Conservation (phyloP, 1,139 yeast genomes). For the Pichia sp. region DNA sequence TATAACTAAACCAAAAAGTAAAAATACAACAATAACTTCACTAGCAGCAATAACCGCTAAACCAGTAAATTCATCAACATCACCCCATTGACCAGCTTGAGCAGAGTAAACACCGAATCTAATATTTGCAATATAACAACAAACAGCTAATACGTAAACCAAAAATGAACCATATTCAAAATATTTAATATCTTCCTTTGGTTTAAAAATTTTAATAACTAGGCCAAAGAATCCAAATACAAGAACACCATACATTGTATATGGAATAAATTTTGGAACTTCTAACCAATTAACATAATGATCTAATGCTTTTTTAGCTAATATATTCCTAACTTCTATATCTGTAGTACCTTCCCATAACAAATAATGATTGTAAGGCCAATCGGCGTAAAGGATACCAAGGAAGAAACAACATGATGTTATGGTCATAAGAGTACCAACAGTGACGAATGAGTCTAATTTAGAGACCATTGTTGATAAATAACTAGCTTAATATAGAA, state of each 20-base stretch:
- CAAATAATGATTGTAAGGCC: slow-evolving; percentile 78
- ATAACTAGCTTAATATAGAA: too few relatives aligned
- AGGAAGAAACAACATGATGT: slow-evolving; percentile 61
- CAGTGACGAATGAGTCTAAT: slow-evolving; percentile 5
- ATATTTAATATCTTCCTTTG: slow-evolving; percentile 72
- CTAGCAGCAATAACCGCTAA: slow-evolving; percentile 90
- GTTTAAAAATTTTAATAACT: slow-evolving; percentile 76
- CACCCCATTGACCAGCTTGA: slow-evolving; percentile 80
- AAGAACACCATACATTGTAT: slow-evolving; percentile 48
- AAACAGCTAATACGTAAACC: slow-evolving; percentile 61
- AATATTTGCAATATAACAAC: slow-evolving; percentile 80
- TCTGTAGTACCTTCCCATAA: slow-evolving; percentile 53
- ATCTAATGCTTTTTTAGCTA: slow-evolving; percentile 40
- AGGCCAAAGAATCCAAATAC: slow-evolving; percentile 65
- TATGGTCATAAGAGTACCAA: slow-evolving; percentile 23
- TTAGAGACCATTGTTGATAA: slow-evolving; percentile 2
- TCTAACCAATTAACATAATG: slow-evolving; percentile 74
- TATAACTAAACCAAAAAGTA: slow-evolving; percentile 69
- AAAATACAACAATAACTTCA: slow-evolving; percentile 65
- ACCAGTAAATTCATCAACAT: slow-evolving; percentile 80
- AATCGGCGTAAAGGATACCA: slow-evolving; percentile 72
- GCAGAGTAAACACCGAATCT: slow-evolving; percentile 75
- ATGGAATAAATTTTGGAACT: slow-evolving; percentile 53
- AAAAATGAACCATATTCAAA: slow-evolving; percentile 86
- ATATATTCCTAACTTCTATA: slow-evolving; percentile 44